Percentiles rank a stretch among this genome's conserved stretches.
Conservation (phyloP, 2,329 filamentous ascomycete genomes). For the Fusarium mangiferae region DNA sequence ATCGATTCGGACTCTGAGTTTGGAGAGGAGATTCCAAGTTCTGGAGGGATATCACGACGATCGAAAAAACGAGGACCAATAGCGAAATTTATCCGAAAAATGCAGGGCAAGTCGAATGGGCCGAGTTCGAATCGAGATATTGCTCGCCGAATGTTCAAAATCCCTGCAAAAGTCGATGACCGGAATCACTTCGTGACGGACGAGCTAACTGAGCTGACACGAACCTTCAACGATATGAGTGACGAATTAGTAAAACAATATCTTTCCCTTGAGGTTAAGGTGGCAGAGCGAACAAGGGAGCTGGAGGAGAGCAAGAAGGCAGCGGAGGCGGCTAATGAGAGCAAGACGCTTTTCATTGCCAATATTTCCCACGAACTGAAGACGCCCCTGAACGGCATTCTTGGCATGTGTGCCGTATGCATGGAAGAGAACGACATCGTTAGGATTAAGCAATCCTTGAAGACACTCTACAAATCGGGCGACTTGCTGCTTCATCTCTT, state of each 20-base stretch:
- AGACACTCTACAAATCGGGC: constrained; percentile 79
- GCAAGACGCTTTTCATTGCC: constrained; percentile 96
- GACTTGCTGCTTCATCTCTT: constrained; percentile 87
- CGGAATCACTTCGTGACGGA: constrained; percentile 81
- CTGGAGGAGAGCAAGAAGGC: constrained; percentile 91
- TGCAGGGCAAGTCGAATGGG: constrained; percentile 48
- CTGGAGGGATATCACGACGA: constrained; percentile 55
- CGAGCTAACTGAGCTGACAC: constrained; percentile 84
- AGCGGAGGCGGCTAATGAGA: constrained; percentile 94
- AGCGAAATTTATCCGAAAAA: constrained; percentile 50
- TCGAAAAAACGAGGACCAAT: constrained; percentile 58
- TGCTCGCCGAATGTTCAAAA: constrained; percentile 74
- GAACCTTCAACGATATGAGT: constrained; percentile 93
- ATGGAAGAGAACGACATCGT: constrained; percentile 88
- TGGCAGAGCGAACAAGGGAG: constrained; percentile 83
- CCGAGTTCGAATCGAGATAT: constrained; percentile 51
- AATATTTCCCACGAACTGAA: constrained; percentile 92
- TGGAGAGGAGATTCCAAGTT: constrained; percentile 51
- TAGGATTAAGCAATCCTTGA: constrained; percentile 83
- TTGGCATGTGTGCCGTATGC: constrained; percentile 92
- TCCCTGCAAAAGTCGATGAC: constrained; percentile 83
- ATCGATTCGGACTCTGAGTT: constrained; percentile 57
- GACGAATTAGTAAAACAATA: constrained; percentile 91
- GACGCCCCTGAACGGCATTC: constrained; percentile 93
- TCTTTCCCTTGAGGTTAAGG: constrained; percentile 82